These are phyloP conservation scores for Phragmites australis DNA, from an alignment of 176 grass and related monocot species.

Conservation along the genomic window DNA sequence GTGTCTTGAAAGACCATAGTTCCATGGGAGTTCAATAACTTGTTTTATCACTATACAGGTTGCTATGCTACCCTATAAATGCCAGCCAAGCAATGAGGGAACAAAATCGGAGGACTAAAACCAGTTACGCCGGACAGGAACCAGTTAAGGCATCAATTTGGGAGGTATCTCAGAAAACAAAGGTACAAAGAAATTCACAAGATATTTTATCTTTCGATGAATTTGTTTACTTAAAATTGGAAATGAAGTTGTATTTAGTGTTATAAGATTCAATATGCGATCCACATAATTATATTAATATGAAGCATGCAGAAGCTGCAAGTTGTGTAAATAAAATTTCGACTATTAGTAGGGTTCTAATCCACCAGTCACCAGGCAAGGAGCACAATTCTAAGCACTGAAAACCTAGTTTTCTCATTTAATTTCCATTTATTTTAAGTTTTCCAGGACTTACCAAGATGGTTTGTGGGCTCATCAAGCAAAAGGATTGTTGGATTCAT, in stretches of 20 bases:
- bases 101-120: not conserved
- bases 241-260: not conserved
- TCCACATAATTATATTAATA: not conserved
- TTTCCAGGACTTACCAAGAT: slow-evolving; percentile 64
- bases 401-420: not conserved
- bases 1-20: not conserved
- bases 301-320: not conserved
- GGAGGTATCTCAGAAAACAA: not conserved
- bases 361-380: not conserved
- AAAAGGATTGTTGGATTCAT: slow-evolving; percentile 96
- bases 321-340: not conserved
- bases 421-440: not conserved
- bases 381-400: not conserved
- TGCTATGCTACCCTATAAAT: not conserved
- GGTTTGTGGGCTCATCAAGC: slow-evolving; percentile 92
- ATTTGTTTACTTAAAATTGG: not conserved
- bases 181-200: not conserved
- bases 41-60: not conserved
- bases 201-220: not conserved
- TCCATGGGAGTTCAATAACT: not conserved
- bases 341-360: not conserved
- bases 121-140: not conserved
- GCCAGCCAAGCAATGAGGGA: not conserved
- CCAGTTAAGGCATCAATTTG: not conserved
- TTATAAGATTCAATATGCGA: not conserved